phyloP scores from a whole-genome alignment of 2,329 filamentous ascomycete species.

The Neonectria faginata region DNA sequence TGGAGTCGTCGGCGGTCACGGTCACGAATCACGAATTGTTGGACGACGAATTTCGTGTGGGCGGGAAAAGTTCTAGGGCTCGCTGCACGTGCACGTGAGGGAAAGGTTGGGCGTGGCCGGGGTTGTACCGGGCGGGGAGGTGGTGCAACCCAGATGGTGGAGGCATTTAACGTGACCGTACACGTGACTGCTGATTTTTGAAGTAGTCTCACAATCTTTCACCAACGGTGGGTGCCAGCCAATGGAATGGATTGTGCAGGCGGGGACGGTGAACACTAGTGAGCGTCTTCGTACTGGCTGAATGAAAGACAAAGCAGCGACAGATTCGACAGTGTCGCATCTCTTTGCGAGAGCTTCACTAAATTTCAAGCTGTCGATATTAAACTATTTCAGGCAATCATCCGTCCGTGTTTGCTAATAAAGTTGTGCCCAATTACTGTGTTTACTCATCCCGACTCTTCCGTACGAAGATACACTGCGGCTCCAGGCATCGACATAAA shows the following conservation, averaged over 20 bases:
- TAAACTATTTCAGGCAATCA: not conserved
- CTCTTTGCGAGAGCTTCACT: too few species aligned
- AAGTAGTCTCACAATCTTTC: not conserved
- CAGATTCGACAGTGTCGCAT: not conserved
- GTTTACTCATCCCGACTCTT: not conserved
- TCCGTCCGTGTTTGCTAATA: not conserved
- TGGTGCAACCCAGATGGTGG: conserved; percentile 26
- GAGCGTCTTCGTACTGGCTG: not conserved
- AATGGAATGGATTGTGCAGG: not conserved
- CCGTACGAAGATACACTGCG: not conserved
- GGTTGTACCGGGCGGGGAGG: conserved; percentile 40
- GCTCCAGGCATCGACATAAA: conserved; percentile 11
- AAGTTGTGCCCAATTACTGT: not conserved
- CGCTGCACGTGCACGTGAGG: conserved; percentile 56
- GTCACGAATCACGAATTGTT: conserved; percentile 48
- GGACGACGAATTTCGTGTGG: conserved; percentile 57
- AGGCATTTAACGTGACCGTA: conserved; percentile 30
- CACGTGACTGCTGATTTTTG: conserved; percentile 35
- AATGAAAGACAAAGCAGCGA: not conserved
- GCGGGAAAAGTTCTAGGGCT: conserved; percentile 60
- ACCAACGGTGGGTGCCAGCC: not conserved
- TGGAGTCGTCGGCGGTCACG: conserved; percentile 51
- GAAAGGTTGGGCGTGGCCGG: conserved; percentile 41
- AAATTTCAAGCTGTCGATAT: not conserved
- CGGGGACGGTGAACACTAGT: not conserved